Base-by-base conservation (phyloP, 73 alveolate genomes). In the Durusdinium trenchii region DNA sequence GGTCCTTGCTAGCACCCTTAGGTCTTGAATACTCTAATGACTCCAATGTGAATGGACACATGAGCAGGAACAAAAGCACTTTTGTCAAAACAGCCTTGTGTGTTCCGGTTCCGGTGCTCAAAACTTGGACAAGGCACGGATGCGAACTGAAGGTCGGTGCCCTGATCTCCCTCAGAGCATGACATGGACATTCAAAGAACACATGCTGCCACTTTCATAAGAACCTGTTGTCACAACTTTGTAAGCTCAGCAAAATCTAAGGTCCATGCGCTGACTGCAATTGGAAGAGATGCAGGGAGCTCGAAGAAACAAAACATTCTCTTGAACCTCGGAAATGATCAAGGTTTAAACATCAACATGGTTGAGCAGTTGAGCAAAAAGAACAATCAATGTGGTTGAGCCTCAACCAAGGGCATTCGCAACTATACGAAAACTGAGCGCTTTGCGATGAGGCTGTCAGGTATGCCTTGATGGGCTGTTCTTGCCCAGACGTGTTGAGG, bases 241-340 rank as follows among this genome's bases (percentile, higher is more conserved):
- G 32, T 23, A 16, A 23, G 23, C 23, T 57, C 23, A 57, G 69
- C 16, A 62, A 23, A 62, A 14, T 43, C 87, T 45, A 60, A n/a
- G 83, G 50, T 6, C n/a, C 64, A 9, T 60, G 61, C 95, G 48
- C 45, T 86, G 62, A 86, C 95, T 47, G 83, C 95, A 4, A 86
- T 45, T 6, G 95, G 95, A 67, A 86, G 95, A 28, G 95, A 86
- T 6, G 95, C 76, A 5, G 95, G 95, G 30, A 86, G 83, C 83
- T 86, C 95, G 62, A 86, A 86, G 62, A 86, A 86, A 47, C 95
- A 86, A 46, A 86, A 86, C 83, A 86, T 42, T 23, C 95, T 67
- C 62, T 86, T 86, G 95, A 64, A 60, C 95, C 95, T 86, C 46
- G 64, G 28, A 9, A 54, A 20, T 54, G 9, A 54, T 20, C 9